phyloP scores from a whole-genome alignment of 2,329 filamentous ascomycete species.

The Arthroderma uncinatum region DNA sequence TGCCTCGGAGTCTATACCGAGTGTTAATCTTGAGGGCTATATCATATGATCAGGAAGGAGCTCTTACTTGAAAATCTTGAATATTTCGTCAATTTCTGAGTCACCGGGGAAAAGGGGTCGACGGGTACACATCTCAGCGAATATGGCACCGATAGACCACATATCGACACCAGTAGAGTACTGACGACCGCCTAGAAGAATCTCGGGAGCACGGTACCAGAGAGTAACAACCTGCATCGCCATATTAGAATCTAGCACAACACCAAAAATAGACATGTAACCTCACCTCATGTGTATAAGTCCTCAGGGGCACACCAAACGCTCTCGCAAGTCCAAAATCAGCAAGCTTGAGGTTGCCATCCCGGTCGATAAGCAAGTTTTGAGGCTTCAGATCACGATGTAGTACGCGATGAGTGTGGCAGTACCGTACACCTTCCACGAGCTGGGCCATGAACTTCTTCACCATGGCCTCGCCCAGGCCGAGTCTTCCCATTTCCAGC shows the following conservation, averaged over 20 bases:
- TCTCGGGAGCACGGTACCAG: constrained; percentile 87
- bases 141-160: constrained; percentile 92
- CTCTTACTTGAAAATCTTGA: constrained; percentile 78
- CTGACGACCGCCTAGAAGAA: constrained; percentile 77
- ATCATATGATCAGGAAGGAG: not conserved
- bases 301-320: constrained; percentile 80
- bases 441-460: constrained; percentile 91
- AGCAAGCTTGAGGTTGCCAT: constrained; percentile 94
- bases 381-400: constrained; percentile 98
- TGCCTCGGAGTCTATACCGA: constrained; percentile 57
- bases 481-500: constrained; percentile 52
- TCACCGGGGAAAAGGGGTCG: constrained; percentile 89
- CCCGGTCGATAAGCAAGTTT: constrained; percentile 87
- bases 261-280: not conserved
- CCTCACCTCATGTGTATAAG: constrained; percentile 74
- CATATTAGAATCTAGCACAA: not conserved
- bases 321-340: constrained; percentile 92
- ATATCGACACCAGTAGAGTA: constrained; percentile 93
- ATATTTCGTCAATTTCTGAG: constrained; percentile 87
- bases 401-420: constrained; percentile 75
- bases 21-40: not conserved
- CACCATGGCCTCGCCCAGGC: constrained; percentile 67
- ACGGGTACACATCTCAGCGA: constrained; percentile 90
- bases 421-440: constrained; percentile 74
- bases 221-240: constrained; percentile 64